These are phyloP conservation scores for Isabelozyma rhagii DNA, from an alignment of 805 yeast species.

Conservation along the genomic window DNA sequence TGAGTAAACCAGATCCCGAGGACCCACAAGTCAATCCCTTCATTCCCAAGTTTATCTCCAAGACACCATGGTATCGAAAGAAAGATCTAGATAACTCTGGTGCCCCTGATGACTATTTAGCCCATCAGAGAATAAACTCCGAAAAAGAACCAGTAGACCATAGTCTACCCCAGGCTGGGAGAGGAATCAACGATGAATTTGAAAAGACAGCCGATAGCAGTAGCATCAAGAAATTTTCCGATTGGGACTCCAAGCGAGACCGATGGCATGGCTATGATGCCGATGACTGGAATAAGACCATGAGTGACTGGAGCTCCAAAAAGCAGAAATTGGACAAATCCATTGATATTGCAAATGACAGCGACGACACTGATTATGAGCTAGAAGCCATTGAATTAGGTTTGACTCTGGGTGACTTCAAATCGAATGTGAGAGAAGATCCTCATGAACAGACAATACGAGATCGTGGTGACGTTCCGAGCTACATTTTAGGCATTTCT, in stretches of 20 bases:
- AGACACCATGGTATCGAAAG: slow-evolving; percentile 38
- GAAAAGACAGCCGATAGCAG: slow-evolving; percentile 14
- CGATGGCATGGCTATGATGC: slow-evolving; percentile 79
- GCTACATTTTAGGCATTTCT: slow-evolving; percentile 50
- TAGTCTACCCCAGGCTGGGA: slow-evolving; percentile 52
- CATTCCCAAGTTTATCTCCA: slow-evolving; percentile 37
- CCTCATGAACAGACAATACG: slow-evolving; percentile 48
- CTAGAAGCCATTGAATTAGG: slow-evolving; percentile 37
- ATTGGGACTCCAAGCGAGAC: slow-evolving; percentile 73
- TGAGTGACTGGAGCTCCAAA: slow-evolving; percentile 41
- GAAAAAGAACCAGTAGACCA: slow-evolving; percentile 38
- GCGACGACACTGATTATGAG: slow-evolving; percentile 38
- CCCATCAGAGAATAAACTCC: slow-evolving; percentile 46
- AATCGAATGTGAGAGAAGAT: slow-evolving; percentile 23
- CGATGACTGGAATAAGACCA: slow-evolving; percentile 54
- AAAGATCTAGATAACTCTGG: slow-evolving; percentile 38
- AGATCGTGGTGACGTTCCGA: slow-evolving; percentile 71
- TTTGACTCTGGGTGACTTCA: slow-evolving; percentile 22
- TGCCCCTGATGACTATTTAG: slow-evolving; percentile 45
- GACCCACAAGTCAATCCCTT: background rate
- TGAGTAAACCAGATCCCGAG: background rate
- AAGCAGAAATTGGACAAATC: slow-evolving; percentile 2
- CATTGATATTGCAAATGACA: slow-evolving; percentile 10
- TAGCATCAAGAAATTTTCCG: slow-evolving; percentile 28
- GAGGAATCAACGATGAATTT: slow-evolving; percentile 53